Evolutionary conservation across 495 filamentous ascomycete species (phyloP), one percentile per base, ranked within the genome.

Genomic region (Rhypophila decipiens): DNA sequence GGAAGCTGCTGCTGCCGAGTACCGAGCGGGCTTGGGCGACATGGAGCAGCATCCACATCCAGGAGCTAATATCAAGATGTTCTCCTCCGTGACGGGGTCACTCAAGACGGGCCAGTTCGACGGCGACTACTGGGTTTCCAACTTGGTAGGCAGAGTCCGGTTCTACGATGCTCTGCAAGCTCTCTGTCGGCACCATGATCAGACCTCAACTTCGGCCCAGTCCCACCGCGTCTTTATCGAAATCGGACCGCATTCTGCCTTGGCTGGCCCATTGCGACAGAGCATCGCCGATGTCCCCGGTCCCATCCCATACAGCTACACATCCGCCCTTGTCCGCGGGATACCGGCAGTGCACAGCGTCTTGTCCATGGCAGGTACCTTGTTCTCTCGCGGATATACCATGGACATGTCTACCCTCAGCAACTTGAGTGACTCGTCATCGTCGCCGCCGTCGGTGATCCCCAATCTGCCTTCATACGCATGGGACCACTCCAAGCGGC

Each of bases 221-320:
- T n/a, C n/a, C n/a, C n/a, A n/a, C n/a, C n/a, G n/a, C n/a, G n/a
- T n/a, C 7, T 21, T 79, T 1, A 42, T 82, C 35, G 78, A 82
- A 44, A 58, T 82, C 13, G 77, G 77, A 0, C 76, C 78, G 2
- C 69, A 73, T 29, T 51, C 60, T 0, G 70, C 73, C 0, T 47
- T 80, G 0, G 60, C 69, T 11, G 71, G 70, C 4, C 69, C 76
- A 0, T 55, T 74, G 12, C 62, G 60, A 17, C 68, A 77, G 27
- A 70, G 64, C n/a, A 47, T 5, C 38, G 46, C 24, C n/a, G 10
- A 17, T 3, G 27, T 31, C 27, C 7, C 27, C 27, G 61, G 10
- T 51, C 58, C 0, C 31, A n/a, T n/a, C n/a, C n/a, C n/a, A n/a
- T n/a, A n/a, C n/a, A n/a, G n/a, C n/a, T n/a, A n/a, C n/a, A n/a